A percentile compares a stretch with the other conserved stretches of the same genome.
Evolutionary conservation across 176 grass and related monocot species (phyloP).

Genomic region (Aegilops bicornis): DNA sequence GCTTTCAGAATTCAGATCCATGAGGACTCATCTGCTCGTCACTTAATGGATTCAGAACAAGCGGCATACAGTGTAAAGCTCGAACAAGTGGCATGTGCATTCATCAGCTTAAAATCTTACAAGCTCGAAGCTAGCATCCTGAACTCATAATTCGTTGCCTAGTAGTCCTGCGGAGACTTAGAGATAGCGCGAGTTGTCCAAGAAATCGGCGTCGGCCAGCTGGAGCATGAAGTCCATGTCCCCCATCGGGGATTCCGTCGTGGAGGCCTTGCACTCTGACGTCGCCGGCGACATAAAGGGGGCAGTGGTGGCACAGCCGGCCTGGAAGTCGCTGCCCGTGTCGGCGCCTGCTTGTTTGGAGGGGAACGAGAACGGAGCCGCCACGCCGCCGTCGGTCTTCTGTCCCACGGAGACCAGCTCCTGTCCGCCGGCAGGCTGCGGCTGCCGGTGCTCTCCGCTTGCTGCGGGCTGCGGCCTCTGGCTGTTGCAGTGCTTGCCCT

Average conservation of each 20-base stretch:
- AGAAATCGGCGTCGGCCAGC: conserved; percentile 39
- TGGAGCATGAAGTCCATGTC: conserved; percentile 61
- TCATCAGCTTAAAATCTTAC: too few relatives aligned
- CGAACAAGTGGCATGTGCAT: not conserved
- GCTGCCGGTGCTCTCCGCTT: not conserved
- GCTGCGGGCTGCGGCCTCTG: not conserved
- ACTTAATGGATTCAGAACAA: not conserved
- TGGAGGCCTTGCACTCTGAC: conserved; percentile 21
- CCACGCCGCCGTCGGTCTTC: not conserved
- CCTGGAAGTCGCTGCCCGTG: conserved; percentile 1
- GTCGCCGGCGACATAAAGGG: conserved; percentile 21
- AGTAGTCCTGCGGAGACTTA: not conserved
- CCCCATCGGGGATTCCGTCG: conserved; percentile 9
- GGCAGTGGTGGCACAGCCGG: not conserved
- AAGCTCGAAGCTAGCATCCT: not conserved
- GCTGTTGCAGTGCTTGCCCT: not conserved
- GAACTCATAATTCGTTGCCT: not conserved
- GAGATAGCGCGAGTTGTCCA: conserved; percentile 42
- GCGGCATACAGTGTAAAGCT: not conserved
- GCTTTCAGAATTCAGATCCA: not conserved
- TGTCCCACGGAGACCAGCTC: not conserved
- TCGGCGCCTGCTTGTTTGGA: not conserved
- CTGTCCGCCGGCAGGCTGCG: not conserved
- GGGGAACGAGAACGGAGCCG: conserved; percentile 9
- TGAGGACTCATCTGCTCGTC: not conserved